Evolutionary conservation across 306 rosid species (phyloP), one percentile per base, ranked within the genome.

Genomic region (Sphenostylis stenocarpa): DNA sequence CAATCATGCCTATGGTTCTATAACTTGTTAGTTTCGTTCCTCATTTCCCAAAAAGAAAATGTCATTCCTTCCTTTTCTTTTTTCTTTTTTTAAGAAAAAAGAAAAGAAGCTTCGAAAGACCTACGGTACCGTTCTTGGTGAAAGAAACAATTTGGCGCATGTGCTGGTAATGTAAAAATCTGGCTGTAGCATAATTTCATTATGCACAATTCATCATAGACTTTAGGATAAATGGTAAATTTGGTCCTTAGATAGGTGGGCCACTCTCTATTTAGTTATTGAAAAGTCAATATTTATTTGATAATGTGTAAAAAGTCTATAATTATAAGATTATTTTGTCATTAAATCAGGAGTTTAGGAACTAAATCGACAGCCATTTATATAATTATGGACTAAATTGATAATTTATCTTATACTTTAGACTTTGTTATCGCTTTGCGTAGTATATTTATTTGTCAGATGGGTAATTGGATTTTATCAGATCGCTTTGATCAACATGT

Each of bases 1-100:
- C 85, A 77, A 60, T 67, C 77, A 78, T 63, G 81, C 77, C 73
- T 31, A 39, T 71, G 31, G 20, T 63, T 74, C 67, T 45, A 29
- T 85, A 72, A 60, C 39, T 61, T 49, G 74, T 41, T 47, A 28
- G 20, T 52, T 70, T 23, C 20, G 38, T 39, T 56, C 77, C 57
- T 13, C 5, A 11, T 71, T 20, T 31, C 39, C 26, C 26, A 38
- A 16, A n/a, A 73, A 20, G 7, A 38, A 36, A 81, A 28, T 81
- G 23, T 29, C 55, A 39, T 81, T 21, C 73, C 60, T 20, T 76
- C 29, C 43, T 69, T 23, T 58, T 17, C 9, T 48, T 53, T n/a
- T 81, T 44, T n/a, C 2, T 4, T 17, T 34, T 63, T 20, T 39
- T 43, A 43, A 13, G 11, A 34, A 48, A 62, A 36, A n/a, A 70